Evolutionary conservation across 78 protist genomes (phyloP), one percentile per base, ranked within the genome.

Genomic region (Isochrysis galbana): DNA sequence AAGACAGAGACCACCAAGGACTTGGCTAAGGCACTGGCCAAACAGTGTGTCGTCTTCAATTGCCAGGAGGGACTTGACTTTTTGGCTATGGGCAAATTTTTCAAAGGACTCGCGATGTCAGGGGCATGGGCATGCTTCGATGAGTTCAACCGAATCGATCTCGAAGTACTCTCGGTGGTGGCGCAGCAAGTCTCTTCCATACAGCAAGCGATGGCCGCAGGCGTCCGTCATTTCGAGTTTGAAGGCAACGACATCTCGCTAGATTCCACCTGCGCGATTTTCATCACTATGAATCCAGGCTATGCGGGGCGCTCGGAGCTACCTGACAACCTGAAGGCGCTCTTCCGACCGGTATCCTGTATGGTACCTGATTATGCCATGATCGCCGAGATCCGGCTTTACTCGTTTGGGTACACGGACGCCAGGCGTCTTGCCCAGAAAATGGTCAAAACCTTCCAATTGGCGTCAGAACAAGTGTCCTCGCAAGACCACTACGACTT

Each of bases 251-350:
- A 93, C 32, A 88, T 97, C 91, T 19, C 74, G 38, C 92, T 97
- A 69, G 39, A 90, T 29, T 90, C 91, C n/a, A 83, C 93, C 45
- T 83, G 92, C 83, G 92, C 94, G 36, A 94, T 97, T 32, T 96
- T 96, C 94, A 97, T 97, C 94, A 97, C 98, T 5, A 97, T 97
- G 98, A 97, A 97, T 94, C 86, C 86, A 0, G 44, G 96, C 46
- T 94, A 94, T 61, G 94, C 94, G 1, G 96, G 96, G 67, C 77
- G 96, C 14, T 87, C 96, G 10, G 98, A 97, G 91, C 95, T 97
- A 32, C 98, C 98, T 3, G 99, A 98, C 93, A 97, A 97, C 93
- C 94, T 98, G 34, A 96, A 97, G 95, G 97, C 94, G n/a, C 90
- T 94, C 44, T 96, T 96, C 93, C 90, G 96, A 0, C 93, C 93